These are phyloP conservation scores for Rhododendron kiyosumense DNA, from an alignment of 148 eudicot species.

Conservation along the genomic window DNA sequence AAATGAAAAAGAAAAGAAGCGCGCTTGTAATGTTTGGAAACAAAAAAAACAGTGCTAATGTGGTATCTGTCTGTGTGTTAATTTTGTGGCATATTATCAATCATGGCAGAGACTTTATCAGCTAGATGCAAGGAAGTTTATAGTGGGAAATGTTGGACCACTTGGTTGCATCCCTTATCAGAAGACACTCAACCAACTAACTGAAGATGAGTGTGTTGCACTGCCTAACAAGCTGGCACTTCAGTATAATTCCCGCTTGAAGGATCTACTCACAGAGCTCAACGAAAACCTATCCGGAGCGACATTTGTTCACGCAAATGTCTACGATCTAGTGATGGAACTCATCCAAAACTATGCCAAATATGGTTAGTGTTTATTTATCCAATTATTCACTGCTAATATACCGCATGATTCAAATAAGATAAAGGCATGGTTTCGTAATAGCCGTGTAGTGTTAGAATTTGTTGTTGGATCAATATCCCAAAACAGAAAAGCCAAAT, in stretches of 20 bases:
- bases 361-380: conserved; percentile 45
- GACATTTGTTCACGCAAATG: conserved; percentile 78
- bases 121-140: conserved; percentile 83
- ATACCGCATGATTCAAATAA: background rate
- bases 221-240: conserved; percentile 77
- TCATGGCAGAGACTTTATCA: conserved; percentile 63
- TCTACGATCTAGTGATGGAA: conserved; percentile 80
- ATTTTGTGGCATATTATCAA: background rate
- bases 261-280: conserved; percentile 55
- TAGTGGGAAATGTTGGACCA: conserved; percentile 85
- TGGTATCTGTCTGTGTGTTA: background rate
- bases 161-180: conserved; percentile 97
- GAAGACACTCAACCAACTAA: conserved; percentile 70
- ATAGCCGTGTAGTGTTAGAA: background rate
- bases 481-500: background rate
- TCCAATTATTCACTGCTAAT: background rate
- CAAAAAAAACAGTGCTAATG: background rate
- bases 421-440: background rate
- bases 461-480: background rate
- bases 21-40: background rate
- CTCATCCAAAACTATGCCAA: conserved; percentile 68
- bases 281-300: conserved; percentile 59
- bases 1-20: background rate
- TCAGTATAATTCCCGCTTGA: conserved; percentile 67
- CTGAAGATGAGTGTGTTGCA: conserved; percentile 63